These are phyloP conservation scores for Boeremia exigua DNA, from an alignment of 2,329 filamentous ascomycete species.

Conservation along the genomic window DNA sequence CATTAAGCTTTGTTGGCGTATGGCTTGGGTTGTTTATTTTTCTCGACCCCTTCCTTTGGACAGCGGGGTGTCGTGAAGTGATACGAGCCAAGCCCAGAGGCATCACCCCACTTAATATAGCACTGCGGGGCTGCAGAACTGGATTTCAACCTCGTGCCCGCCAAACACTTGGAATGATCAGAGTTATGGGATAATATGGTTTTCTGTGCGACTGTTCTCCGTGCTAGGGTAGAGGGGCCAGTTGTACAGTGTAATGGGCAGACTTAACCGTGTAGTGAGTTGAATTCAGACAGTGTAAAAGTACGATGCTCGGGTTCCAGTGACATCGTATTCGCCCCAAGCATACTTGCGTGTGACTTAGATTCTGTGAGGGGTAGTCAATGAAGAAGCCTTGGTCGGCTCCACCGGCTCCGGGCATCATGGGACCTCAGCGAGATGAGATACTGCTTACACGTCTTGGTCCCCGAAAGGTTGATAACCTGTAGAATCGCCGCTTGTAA, in stretches of 20 bases:
- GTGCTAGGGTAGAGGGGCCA: neutral
- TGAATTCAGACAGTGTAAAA: neutral
- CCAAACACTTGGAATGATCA: neutral
- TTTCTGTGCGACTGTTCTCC: neutral
- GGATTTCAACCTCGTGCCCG: neutral
- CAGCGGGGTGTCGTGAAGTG: slow-evolving; percentile 2
- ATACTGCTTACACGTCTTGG: neutral
- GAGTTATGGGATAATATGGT: neutral
- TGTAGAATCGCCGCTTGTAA: slow-evolving; percentile 4
- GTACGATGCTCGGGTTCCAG: neutral
- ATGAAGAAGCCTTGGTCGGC: neutral
- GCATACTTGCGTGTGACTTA: too few species aligned
- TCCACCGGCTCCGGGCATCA: neutral
- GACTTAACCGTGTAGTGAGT: neutral
- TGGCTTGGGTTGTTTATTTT: slow-evolving; percentile 26
- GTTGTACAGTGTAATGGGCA: too few species aligned
- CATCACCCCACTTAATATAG: slow-evolving; percentile 23
- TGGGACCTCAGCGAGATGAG: neutral
- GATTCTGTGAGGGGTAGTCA: neutral
- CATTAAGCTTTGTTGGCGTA: slow-evolving; percentile 20
- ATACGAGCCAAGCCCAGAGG: slow-evolving; percentile 11
- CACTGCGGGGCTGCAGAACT: slow-evolving; percentile 18
- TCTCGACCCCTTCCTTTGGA: neutral
- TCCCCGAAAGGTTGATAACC: neutral
- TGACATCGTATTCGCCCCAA: neutral